phyloP scores from a whole-genome alignment of 768 basidiomycete genomes.

The Podaxis sp. region DNA sequence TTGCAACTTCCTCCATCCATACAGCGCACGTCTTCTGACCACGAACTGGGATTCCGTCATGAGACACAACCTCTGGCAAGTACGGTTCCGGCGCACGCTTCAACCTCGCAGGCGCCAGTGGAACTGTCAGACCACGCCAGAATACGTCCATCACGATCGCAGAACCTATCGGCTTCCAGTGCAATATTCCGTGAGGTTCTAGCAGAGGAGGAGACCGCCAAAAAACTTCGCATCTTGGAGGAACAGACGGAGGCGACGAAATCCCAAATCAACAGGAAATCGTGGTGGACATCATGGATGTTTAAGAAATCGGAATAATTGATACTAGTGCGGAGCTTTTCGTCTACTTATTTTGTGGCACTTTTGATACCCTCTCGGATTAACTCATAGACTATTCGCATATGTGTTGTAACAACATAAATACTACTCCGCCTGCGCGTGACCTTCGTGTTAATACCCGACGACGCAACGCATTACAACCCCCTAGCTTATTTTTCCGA shows the following conservation, averaged over 20 bases:
- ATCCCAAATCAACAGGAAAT: slow-evolving; percentile 39
- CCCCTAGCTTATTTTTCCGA: slow-evolving; percentile 28
- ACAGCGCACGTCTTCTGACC: slow-evolving; percentile 32
- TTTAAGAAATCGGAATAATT: slow-evolving; percentile 42
- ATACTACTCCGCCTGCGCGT: slow-evolving; percentile 12
- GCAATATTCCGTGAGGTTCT: slow-evolving; percentile 70
- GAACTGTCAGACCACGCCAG: slow-evolving; percentile 17
- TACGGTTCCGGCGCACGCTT: slow-evolving; percentile 34
- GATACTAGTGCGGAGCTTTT: slow-evolving; percentile 24
- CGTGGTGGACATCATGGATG: slow-evolving; percentile 71
- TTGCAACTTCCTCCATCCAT: slow-evolving; percentile 28
- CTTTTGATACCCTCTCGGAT: slow-evolving; percentile 39
- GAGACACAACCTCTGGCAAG: slow-evolving; percentile 47
- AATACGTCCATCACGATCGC: slow-evolving; percentile 26
- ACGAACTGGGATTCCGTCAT: slow-evolving; percentile 37
- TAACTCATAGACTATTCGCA: slow-evolving; percentile 29
- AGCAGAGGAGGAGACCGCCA: slow-evolving; percentile 64
- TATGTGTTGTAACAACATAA: slow-evolving; percentile 11
- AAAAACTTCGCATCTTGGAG: slow-evolving; percentile 50
- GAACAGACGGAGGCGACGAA: slow-evolving; percentile 54
- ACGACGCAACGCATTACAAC: slow-evolving; percentile 12
- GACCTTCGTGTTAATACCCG: slow-evolving; percentile 7
- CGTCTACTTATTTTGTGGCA: slow-evolving; percentile 21
- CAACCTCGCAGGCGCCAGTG: slow-evolving; percentile 38
- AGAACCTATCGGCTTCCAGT: slow-evolving; percentile 55